phyloP scores from a whole-genome alignment of 1,284 basidiomycete species.

The Neonothopanus nambi region DNA sequence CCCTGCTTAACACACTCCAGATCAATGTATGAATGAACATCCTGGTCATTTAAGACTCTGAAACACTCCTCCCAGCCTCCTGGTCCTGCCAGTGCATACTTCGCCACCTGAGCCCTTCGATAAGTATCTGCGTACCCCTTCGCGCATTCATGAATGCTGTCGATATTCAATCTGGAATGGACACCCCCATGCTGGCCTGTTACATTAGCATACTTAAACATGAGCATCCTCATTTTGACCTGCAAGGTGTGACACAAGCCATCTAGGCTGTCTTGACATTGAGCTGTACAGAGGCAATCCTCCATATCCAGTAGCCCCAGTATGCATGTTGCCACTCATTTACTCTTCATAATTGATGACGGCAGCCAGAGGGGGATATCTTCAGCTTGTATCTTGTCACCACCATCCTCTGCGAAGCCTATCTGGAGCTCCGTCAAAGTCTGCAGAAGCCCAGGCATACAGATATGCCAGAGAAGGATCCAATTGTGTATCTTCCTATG shows the following conservation, averaged over 20 bases:
- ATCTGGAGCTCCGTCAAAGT: neutral
- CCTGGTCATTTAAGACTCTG: too few relatives aligned
- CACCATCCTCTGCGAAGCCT: neutral
- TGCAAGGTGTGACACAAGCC: slow-evolving; percentile 16
- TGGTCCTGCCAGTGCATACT: too few relatives aligned
- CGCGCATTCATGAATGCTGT: too few relatives aligned
- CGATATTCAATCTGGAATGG: too few relatives aligned
- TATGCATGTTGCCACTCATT: slow-evolving; percentile 8
- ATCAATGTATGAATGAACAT: too few relatives aligned
- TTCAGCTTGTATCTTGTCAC: slow-evolving; percentile 21
- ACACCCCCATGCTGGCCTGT: too few relatives aligned
- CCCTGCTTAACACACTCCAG: too few relatives aligned
- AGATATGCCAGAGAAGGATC: slow-evolving; percentile 18
- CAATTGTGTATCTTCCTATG: neutral
- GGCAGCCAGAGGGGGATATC: slow-evolving; percentile 19
- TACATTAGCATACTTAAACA: neutral
- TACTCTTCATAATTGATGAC: slow-evolving; percentile 12
- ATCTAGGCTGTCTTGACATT: slow-evolving; percentile 18
- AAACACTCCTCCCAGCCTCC: too few relatives aligned
- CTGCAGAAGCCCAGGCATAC: slow-evolving; percentile 15
- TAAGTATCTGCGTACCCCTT: too few relatives aligned
- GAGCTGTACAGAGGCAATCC: slow-evolving; percentile 14
- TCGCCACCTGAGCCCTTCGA: too few relatives aligned
- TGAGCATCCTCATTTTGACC: slow-evolving; percentile 16
- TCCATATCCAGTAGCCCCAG: slow-evolving; percentile 16